Percentiles rank a stretch among this genome's conserved stretches.
These are phyloP conservation scores for Lichtheimia ornata DNA, from an alignment of 371 early-diverging fungal species.

Conservation along the genomic window DNA sequence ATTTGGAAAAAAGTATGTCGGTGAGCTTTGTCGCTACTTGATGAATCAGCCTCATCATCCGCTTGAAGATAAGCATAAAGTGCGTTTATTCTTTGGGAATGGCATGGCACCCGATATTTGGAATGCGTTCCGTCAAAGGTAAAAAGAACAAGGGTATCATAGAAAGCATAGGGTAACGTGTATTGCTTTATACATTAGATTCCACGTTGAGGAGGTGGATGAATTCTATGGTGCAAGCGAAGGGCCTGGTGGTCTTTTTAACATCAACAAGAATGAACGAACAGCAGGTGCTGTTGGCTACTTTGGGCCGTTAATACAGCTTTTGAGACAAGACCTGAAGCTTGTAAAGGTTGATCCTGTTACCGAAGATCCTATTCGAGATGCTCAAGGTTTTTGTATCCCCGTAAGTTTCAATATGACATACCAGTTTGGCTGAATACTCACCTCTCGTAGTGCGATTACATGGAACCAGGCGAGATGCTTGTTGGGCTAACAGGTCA, in stretches of 20 bases:
- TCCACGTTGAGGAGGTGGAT: constrained; percentile 43
- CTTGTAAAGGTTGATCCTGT: constrained; percentile 37
- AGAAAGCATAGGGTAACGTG: neutral
- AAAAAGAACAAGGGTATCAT: neutral
- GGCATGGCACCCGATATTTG: constrained; percentile 74
- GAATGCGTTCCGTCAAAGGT: constrained; percentile 53
- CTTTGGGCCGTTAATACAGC: constrained; percentile 23
- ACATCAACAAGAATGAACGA: constrained; percentile 41
- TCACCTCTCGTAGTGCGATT: neutral
- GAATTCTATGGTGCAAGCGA: constrained; percentile 60
- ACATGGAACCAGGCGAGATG: constrained; percentile 55
- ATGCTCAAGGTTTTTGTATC: constrained; percentile 48
- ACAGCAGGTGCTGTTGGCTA: constrained; percentile 56
- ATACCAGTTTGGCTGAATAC: no score
- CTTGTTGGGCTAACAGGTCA: constrained; percentile 29
- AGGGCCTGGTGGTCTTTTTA: constrained; percentile 33
- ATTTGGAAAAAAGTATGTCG: constrained; percentile 49
- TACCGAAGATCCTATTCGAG: constrained; percentile 27
- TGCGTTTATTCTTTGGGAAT: constrained; percentile 66
- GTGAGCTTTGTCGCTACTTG: constrained; percentile 72
- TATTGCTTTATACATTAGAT: neutral
- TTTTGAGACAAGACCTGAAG: constrained; percentile 15
- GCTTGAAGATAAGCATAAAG: constrained; percentile 44
- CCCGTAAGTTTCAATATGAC: constrained; percentile 6
- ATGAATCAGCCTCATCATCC: constrained; percentile 47